Conservation (phyloP, 169 alveolate species). For the Plasmodium gallinaceum region DNA sequence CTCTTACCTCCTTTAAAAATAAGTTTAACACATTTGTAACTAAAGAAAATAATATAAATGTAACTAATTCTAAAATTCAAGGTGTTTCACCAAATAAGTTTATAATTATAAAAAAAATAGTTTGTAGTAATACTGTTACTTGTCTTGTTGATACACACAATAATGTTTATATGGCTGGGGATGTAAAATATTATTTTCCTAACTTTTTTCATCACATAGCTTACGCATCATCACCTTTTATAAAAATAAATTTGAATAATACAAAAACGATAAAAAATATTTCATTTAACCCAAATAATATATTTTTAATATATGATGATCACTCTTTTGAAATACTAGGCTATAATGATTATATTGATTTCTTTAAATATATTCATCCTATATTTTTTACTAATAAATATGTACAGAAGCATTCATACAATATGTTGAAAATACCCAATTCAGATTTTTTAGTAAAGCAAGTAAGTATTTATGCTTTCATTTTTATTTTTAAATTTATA, state of each 20-base stretch:
- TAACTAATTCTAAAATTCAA: slow-evolving; percentile 35
- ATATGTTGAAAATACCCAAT: slow-evolving; percentile 32
- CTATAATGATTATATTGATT: slow-evolving; percentile 72
- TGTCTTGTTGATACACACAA: slow-evolving; percentile 54
- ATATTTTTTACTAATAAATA: slow-evolving; percentile 70
- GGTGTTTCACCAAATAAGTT: slow-evolving; percentile 58
- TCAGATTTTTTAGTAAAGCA: slow-evolving; percentile 69
- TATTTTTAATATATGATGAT: slow-evolving; percentile 68
- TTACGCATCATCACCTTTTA: slow-evolving; percentile 73
- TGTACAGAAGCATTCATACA: slow-evolving; percentile 51
- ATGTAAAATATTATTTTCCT: slow-evolving; percentile 62
- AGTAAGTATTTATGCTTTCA: slow-evolving; percentile 28
- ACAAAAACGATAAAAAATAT: slow-evolving; percentile 49
- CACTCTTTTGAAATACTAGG: slow-evolving; percentile 54
- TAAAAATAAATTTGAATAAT: slow-evolving; percentile 61
- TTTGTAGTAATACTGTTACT: slow-evolving; percentile 66
- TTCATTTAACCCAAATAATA: slow-evolving; percentile 62
- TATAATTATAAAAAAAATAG: slow-evolving; percentile 73
- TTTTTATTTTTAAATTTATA: not conserved
- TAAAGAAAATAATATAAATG: slow-evolving; percentile 27
- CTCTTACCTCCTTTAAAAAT: slow-evolving; percentile 65
- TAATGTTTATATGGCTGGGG: slow-evolving; percentile 60
- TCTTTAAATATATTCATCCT: slow-evolving; percentile 66
- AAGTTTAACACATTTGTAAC: slow-evolving; percentile 38
- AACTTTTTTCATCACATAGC: slow-evolving; percentile 66